Evolutionary conservation across 345 rosid genomes (phyloP).

Genomic region (Hibiscus syriacus): DNA sequence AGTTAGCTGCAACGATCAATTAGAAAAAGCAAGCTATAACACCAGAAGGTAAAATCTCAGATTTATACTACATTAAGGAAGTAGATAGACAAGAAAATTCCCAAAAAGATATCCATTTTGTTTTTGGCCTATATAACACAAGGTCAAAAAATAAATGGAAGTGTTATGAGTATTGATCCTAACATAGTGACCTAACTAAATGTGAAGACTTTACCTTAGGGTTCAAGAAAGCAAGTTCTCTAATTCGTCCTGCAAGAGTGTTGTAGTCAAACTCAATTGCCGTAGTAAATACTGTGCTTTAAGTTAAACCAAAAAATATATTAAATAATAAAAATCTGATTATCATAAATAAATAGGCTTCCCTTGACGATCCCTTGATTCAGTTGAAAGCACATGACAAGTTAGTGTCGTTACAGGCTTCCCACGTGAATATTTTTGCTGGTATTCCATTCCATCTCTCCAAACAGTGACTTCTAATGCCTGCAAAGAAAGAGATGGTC

Average conservation of each 20-base stretch:
- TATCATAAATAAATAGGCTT: constrained; percentile 22
- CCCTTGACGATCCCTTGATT: constrained; percentile 54
- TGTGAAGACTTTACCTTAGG: constrained; percentile 52
- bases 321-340: constrained; percentile 14
- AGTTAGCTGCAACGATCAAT: constrained; percentile 51
- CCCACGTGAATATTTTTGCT: constrained; percentile 84
- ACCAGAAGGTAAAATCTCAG: neutral
- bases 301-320: constrained; percentile 4
- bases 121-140: neutral
- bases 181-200: constrained; percentile 2
- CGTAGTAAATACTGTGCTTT: constrained; percentile 70
- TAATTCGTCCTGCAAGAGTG: constrained; percentile 79
- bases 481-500: constrained; percentile 31
- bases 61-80: neutral
- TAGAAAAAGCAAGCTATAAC: constrained; percentile 1
- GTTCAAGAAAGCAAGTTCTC: constrained; percentile 94
- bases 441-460: constrained; percentile 81
- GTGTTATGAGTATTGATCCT: neutral
- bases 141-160: neutral
- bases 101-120: neutral
- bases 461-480: constrained; percentile 76
- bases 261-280: constrained; percentile 80
- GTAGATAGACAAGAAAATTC: neutral
- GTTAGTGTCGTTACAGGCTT: constrained; percentile 59
- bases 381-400: constrained; percentile 45